Evolutionary conservation across 2,329 filamentous ascomycete genomes (phyloP).

Genomic region (Penicillium sclerotiorum): DNA sequence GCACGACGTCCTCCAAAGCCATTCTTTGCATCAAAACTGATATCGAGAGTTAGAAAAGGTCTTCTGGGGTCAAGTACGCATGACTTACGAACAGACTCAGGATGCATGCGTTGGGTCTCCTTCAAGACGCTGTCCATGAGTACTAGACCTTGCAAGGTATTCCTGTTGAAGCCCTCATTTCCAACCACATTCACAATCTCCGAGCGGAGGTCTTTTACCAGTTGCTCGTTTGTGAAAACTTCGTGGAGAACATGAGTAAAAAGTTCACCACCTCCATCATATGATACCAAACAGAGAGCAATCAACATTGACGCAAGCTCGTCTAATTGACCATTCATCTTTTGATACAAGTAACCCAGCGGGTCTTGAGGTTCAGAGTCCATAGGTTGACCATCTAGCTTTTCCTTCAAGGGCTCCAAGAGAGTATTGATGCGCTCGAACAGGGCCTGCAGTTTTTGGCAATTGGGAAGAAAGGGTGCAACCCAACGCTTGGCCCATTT

Average conservation of each 20-base stretch:
- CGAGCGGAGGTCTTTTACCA: constrained; percentile 7
- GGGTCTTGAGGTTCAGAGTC: too few species aligned
- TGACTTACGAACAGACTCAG: too few species aligned
- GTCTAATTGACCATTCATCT: too few species aligned
- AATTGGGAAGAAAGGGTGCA: too few species aligned
- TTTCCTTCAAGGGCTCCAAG: too few species aligned
- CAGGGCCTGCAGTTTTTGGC: too few species aligned
- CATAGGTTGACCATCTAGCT: too few species aligned
- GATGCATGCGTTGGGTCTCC: constrained; percentile 25
- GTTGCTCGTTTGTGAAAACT: constrained; percentile 2
- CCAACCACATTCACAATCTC: constrained; percentile 10
- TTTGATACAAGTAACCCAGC: too few species aligned
- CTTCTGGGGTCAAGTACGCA: too few species aligned
- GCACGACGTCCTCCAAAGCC: constrained; percentile 16
- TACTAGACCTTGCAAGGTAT: constrained; percentile 5
- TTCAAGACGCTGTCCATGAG: constrained; percentile 30
- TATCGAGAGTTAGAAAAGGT: too few species aligned
- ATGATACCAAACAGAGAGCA: constrained; percentile 6
- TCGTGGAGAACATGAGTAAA: constrained; percentile 3
- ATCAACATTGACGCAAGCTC: constrained; percentile 5
- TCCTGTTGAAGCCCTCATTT: constrained; percentile 8
- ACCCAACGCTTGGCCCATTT: too few species aligned
- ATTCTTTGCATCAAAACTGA: neutral
- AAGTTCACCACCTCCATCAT: constrained; percentile 1
- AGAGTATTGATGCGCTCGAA: too few species aligned